Percentiles rank a stretch among this genome's conserved stretches.
phyloP scores from a whole-genome alignment of 345 rosid species.

The Orychophragmus violaceus region DNA sequence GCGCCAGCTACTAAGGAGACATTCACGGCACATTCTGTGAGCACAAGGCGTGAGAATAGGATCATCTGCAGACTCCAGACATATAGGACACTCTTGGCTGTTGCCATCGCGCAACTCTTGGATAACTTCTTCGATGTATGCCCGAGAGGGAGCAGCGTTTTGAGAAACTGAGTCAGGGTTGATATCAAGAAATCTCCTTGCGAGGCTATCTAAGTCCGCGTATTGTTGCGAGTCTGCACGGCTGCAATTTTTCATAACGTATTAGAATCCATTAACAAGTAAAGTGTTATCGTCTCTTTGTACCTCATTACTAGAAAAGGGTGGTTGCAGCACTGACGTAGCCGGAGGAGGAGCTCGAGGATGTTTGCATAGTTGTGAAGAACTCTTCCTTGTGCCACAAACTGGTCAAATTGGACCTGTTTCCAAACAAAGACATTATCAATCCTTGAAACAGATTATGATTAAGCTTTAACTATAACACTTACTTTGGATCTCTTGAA shows the following conservation, averaged over 20 bases:
- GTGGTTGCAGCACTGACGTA: constrained; percentile 75
- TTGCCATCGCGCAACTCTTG: constrained; percentile 46
- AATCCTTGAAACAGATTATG: neutral
- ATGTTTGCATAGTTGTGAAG: constrained; percentile 64
- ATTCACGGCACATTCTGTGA: constrained; percentile 65
- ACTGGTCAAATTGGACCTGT: constrained; percentile 63
- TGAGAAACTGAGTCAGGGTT: constrained; percentile 25
- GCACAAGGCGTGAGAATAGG: constrained; percentile 70
- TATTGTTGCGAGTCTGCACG: constrained; percentile 45
- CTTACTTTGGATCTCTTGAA: constrained; percentile 61
- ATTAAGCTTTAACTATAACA: neutral
- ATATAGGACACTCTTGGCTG: constrained; percentile 56
- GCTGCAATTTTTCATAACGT: constrained; percentile 1
- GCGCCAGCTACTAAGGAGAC: constrained; percentile 59
- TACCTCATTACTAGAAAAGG: constrained; percentile 71
- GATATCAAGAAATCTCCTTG: constrained; percentile 51
- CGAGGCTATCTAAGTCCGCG: constrained; percentile 51
- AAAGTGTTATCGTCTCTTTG: neutral
- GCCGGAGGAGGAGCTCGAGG: constrained; percentile 61
- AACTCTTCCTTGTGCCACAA: constrained; percentile 68
- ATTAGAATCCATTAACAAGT: constrained; percentile 1
- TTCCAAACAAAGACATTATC: constrained; percentile 7
- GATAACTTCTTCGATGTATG: constrained; percentile 49
- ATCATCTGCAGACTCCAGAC: constrained; percentile 61
- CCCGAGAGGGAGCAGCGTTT: constrained; percentile 34